Base-by-base conservation (phyloP, 805 yeast genomes). In the Candida tibetensis region DNA sequence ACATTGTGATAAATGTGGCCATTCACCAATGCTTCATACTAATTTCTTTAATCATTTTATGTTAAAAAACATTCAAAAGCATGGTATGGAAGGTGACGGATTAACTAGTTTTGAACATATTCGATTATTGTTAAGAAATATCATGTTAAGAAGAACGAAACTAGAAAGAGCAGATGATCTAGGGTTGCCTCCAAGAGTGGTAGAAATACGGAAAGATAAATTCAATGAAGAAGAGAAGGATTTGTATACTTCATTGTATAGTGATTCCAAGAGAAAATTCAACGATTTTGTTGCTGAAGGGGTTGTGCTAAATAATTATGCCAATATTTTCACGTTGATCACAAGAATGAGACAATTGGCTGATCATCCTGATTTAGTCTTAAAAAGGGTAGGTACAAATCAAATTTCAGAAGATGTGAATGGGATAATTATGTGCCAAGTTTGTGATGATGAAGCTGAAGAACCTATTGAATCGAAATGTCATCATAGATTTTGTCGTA, bases 331-430 rank as follows among this genome's bases (percentile, higher is more conserved):
- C 66, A 90, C 98, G 0, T 72, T 93, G 40, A 90, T 93, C 53
- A 93, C 99, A 0, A 72, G 99, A 52, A 95, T 93, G 99, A 78
- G 99, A 52, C 99, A 93, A 62, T 70, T 93, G 51, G 98, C 99
- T 0, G 99, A 93, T 59, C 99, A 93, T 61, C 99, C 99, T 0
- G 99, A 93, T 64, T 69, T 93, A 45, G 97, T 93, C 1, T 68
- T 93, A 55, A 81, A 89, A 48, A 71, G 90, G 36, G 73, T 81
- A 21, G 76, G 76, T 3, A 53, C 64, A 8, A 63, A 52, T 48
- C 60, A 49, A 47, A 61, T 43, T 6, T 44, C 68, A 1, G 53
- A 51, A 19, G 77, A 76, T 10, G 57, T 66, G 4, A 75, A 73
- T 8, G 78, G 78, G 1, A 77, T 89, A 8, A 64, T 69, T 27